Conservation (phyloP, 768 basidiomycete species). For the Lactarius hengduanensis region DNA sequence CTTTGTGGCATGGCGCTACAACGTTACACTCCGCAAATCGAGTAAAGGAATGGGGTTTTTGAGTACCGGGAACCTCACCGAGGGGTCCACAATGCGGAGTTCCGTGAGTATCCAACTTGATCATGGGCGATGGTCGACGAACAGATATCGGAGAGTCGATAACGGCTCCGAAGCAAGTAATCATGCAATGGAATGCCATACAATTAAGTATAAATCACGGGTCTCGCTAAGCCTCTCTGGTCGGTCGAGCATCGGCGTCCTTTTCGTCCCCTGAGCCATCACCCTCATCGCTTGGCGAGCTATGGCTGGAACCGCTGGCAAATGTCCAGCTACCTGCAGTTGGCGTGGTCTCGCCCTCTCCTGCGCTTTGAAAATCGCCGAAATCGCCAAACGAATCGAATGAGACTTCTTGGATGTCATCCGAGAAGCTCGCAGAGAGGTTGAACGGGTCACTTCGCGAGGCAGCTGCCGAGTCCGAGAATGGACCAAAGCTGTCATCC, state of each 20-base stretch:
- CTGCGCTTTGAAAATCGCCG: constrained; percentile 69
- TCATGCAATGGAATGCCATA: constrained; percentile 16
- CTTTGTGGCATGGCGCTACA: neutral
- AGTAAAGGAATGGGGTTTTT: neutral
- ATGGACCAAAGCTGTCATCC: constrained; percentile 77
- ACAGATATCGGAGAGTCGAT: neutral
- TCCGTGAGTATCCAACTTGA: neutral
- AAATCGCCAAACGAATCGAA: constrained; percentile 67
- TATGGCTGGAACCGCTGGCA: constrained; percentile 40
- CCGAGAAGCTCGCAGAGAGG: constrained; percentile 49
- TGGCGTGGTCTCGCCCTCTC: constrained; percentile 53
- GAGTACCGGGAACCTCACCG: constrained; percentile 1
- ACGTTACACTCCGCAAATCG: neutral
- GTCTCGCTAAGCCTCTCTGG: constrained; percentile 14
- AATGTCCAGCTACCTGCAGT: constrained; percentile 73
- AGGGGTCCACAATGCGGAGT: neutral
- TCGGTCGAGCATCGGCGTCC: constrained; percentile 13
- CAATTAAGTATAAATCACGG: constrained; percentile 27
- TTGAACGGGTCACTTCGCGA: constrained; percentile 55
- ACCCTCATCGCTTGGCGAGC: constrained; percentile 23
- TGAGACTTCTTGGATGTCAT: constrained; percentile 62
- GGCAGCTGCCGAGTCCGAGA: constrained; percentile 61
- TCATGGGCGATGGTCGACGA: neutral
- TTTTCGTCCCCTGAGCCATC: constrained; percentile 25
- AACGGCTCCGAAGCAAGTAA: neutral